Base-by-base conservation (phyloP, 2,329 filamentous ascomycete genomes). In the Hysterium pulicare region DNA sequence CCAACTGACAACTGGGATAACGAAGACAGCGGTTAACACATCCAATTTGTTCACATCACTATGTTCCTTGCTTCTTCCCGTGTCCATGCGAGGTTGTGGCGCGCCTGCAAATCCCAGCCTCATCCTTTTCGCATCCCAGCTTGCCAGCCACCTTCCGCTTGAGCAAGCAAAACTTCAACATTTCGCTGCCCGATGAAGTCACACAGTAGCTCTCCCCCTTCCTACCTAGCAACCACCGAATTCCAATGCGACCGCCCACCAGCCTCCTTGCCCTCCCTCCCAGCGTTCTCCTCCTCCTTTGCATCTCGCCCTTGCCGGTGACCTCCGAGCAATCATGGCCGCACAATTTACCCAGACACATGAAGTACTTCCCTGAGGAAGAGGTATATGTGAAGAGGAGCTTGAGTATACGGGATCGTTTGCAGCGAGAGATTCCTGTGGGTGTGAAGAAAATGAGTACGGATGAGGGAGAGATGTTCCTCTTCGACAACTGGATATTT, bases 401-500 rank as follows among this genome's bases (percentile, higher is more conserved):
- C n/a, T 43, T 70, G 10, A 60, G 67, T 40, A 62, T 67, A 31
- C 64, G 63, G 48, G 64, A 68, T 50, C 64, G 55, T 48, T 57
- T 74, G 40, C 61, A 51, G 33, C 47, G 50, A 53, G 63, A 68
- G 57, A 64, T 53, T 31, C 84, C 84, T 0, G 76, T 78, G 1
- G 86, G 79, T 1, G 74, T 90, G 41, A 79, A 78, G 59, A 90
- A 90, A 60, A 87, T 90, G 79, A 74, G 80, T 35, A 73, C 74
- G 4, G 82, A 89, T 58, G 77, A 81, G 38, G 79, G 79, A 46
- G 84, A 87, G 60, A 93, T 88, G 74, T 84, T 91, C 59, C 79
- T 83, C 51, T 71, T 83, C 42, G 77, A 86, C 33, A 84, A 88
- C 62, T 83, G 70, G 73, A 65, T 70, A 42, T 75, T 75, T 40